Evolutionary conservation across 208 protist species (phyloP), one percentile per base, ranked within the genome.

Genomic region (Naegleria lovaniensis): DNA sequence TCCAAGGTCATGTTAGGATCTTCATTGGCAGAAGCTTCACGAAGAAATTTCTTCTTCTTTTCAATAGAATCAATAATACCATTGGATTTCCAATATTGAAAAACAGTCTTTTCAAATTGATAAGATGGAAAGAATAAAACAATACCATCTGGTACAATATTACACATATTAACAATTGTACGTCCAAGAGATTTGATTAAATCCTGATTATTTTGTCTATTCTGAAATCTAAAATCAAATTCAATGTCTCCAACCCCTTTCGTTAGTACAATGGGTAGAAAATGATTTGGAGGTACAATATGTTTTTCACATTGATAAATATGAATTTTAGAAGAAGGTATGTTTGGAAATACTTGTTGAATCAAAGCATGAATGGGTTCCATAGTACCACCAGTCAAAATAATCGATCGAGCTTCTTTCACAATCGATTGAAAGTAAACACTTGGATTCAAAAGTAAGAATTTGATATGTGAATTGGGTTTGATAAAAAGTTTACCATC

Each of bases 81-180:
- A 43, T 48, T 91, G 0, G 87, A 90, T 6, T 87, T 85, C 84
- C 89, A 91, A 5, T 91, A 91, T 40, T 97, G 67, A 58, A 92
- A 92, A 29, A 98, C 93, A 41, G 91, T 85, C 38, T 95, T 92
- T 89, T 97, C 95, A 91, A 97, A 94, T 6, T 95, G 94, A 90
- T 98, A 98, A 0, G 96, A 98, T 19, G 96, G 95, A 86, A 98
- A 98, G 92, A 99, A 99, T 41, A 96, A 93, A 51, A 99, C 97
- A 38, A 98, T 92, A 7, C 98, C 98, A 0, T 96, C 97, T 0
- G 96, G 96, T 25, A 98, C 93, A 43, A 97, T 93, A 51, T 95
- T 96, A 38, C 93, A 92, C 39, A 98, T 91, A 90, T 98, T 98
- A 22, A 98, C 55, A 22, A 99, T 86, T 15, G 95, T 91, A 76